Base-by-base conservation (phyloP, 2,329 filamentous ascomycete genomes). In the Cytospora leucostoma region DNA sequence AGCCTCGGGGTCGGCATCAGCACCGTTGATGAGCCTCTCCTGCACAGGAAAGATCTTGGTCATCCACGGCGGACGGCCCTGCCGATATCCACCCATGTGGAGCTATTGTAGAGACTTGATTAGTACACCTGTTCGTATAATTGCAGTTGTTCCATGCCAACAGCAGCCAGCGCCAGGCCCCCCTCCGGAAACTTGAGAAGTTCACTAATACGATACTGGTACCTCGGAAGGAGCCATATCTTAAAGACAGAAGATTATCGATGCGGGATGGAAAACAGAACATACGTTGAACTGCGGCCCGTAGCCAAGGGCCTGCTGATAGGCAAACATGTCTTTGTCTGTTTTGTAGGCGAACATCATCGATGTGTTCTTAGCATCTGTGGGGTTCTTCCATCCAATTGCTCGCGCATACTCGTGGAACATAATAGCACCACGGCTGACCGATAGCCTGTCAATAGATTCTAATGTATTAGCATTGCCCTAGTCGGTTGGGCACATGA, bases 31-130 rank as follows among this genome's bases (percentile, higher is more conserved):
- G 1, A 77, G 68, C 8, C 66, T 70, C 49, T 77, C 68, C 56
- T 74, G 58, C 7, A 76, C 71, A 0, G 74, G 72, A 60, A 72
- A 77, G 63, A 77, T 50, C 1, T 65, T 62, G 10, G 73, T 70
- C 71, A 75, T 74, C 75, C 75, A 77, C 1, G 70, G 67, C 0
- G 68, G 68, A 0, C 74, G 72, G 5, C 75, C 74, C 38, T 73
- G 72, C 4, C 71, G 70, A 57, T 75, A 75, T 8, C 71, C 74
- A 11, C 70, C 71, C 75, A 67, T 38, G 37, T 38, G 37, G 37
- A 38, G 37, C 37, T 38, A 12, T 38, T 38, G 37, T 7, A 38
- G 15, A 38, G 15, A 13, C 6, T 38, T 12, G 37, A 12, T 38
- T 13, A 38, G 37, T 12, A 38, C 15, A 38, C 6, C 37, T 38